Evolutionary conservation across 1,139 yeast species (phyloP), one percentile per base, ranked within the genome.

Genomic region (Arxiozyma bovina): DNA sequence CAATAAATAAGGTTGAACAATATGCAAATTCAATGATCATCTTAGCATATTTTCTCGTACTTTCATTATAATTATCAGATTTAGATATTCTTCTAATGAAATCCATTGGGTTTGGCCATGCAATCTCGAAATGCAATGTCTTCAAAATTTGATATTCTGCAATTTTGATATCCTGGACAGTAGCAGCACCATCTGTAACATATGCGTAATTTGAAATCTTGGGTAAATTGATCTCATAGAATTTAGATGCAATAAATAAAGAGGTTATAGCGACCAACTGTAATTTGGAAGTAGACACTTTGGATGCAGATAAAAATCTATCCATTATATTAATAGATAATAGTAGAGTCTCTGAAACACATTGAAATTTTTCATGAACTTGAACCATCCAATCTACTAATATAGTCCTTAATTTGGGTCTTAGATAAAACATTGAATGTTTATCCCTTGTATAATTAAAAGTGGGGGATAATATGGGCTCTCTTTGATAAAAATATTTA

Each of bases 181-280:
- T 79, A 67, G 86, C 89, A 18, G 93, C 89, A 43, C 75, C 76
- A 70, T 89, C 97, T 40, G 96, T 89, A 60, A 90, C 89, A 68
- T 87, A 88, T 15, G 96, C 89, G 70, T 89, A 91, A 71, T 88
- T 87, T 60, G 85, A 81, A 51, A 91, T 85, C 49, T 93, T 84
- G 6, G 99, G 99, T n/a, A 93, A 80, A 67, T 86, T 87, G 41
- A 93, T 96, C 72, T 93, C 99, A 72, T 93, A 98, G 70, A 87
- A 90, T 73, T 91, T 91, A 22, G 97, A 94, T 38, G 97, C 96
- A 60, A 90, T 86, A 70, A 90, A 87, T 60, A 91, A 73, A 9
- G 94, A 81, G 1, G 96, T 90, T 4, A 96, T 87, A 9, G 97
- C 97, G 56, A 90, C 78, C 57, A 91, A 77, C 74, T 91, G 99